phyloP scores from a whole-genome alignment of 331 rosid genomes.

The Quercus tomentella region DNA sequence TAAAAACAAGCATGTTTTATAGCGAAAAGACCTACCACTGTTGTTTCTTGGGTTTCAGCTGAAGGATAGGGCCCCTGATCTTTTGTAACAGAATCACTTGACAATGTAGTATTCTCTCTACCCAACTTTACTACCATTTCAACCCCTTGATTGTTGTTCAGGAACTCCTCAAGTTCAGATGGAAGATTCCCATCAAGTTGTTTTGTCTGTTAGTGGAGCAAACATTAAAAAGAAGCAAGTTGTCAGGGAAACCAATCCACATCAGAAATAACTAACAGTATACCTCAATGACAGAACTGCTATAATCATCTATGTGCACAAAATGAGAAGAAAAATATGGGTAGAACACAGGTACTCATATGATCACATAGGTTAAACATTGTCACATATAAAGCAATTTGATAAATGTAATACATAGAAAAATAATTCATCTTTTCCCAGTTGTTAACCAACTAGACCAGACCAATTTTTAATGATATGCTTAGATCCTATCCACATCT shows the following conservation, averaged over 20 bases:
- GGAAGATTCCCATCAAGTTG: conserved; percentile 68
- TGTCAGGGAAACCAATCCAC: conserved; percentile 6
- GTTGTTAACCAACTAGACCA: not conserved
- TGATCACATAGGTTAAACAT: not conserved
- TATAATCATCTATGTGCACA: not conserved
- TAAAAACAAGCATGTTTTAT: too few species aligned
- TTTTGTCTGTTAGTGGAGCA: conserved; percentile 49
- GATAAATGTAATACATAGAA: not conserved
- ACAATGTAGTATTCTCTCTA: conserved; percentile 22
- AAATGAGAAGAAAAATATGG: not conserved
- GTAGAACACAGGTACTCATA: not conserved
- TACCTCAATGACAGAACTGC: not conserved
- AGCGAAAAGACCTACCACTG: too few species aligned
- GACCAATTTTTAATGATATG: not conserved
- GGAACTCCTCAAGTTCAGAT: conserved; percentile 47
- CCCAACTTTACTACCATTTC: conserved; percentile 31
- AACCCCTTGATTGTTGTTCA: conserved; percentile 30
- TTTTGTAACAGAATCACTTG: not conserved
- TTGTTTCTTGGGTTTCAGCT: too few species aligned
- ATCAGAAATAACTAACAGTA: not conserved
- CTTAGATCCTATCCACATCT: not conserved
- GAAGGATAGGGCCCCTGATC: too few species aligned
- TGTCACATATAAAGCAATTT: not conserved
- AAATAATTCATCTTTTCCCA: not conserved
- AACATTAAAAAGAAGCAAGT: conserved; percentile 23